Percentiles rank a stretch among this genome's conserved stretches.
Evolutionary conservation across 202 grass and related monocot genomes (phyloP).

Genomic region (Hordeum pubiflorum): DNA sequence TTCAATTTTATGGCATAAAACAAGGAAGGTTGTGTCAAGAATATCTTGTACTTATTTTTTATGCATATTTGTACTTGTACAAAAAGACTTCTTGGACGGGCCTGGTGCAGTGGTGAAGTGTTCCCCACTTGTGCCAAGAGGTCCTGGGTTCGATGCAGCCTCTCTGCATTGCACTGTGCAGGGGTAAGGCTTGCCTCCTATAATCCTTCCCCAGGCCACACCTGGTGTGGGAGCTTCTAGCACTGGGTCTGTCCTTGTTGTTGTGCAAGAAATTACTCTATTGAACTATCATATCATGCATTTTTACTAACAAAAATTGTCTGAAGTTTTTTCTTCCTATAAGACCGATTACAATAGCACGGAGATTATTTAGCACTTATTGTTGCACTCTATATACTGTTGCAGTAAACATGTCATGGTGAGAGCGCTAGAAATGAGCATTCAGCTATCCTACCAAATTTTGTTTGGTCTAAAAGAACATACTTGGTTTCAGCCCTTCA

Average conservation of each 20-base stretch:
- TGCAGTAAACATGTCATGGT: neutral
- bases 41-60: neutral
- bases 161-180: no score
- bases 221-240: no score
- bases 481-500: neutral
- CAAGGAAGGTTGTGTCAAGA: neutral
- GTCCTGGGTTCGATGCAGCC: no score
- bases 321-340: neutral
- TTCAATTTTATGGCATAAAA: neutral
- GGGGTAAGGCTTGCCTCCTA: no score
- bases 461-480: neutral
- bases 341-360: neutral
- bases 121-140: no score
- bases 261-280: neutral
- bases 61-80: neutral
- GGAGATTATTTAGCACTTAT: neutral
- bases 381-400: neutral
- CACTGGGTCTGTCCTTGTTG: no score
- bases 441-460: conserved; percentile 9
- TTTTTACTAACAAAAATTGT: neutral
- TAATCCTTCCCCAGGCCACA: no score
- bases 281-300: neutral
- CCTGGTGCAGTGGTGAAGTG: no score
- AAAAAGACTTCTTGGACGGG: neutral
- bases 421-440: neutral